Conservation (phyloP, 441 rosid genomes). For the Arabidopsis hybrid region DNA sequence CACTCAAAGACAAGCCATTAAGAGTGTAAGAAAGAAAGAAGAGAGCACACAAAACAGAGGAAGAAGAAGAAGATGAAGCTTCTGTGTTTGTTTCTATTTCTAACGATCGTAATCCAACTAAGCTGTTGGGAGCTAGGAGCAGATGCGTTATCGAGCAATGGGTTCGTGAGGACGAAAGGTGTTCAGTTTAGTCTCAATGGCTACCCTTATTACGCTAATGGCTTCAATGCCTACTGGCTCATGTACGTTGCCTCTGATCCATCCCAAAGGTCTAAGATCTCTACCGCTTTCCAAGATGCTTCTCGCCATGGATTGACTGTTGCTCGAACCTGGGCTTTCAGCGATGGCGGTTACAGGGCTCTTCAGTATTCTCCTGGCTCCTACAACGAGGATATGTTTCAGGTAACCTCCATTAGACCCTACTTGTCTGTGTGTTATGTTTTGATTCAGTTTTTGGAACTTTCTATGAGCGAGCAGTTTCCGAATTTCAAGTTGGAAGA, state of each 20-base stretch:
- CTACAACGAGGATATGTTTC: constrained; percentile 84
- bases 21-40: constrained; percentile 23
- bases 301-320: constrained; percentile 74
- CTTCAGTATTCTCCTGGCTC: constrained; percentile 87
- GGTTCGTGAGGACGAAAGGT: constrained; percentile 77
- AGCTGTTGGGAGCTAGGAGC: constrained; percentile 29
- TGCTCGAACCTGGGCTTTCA: constrained; percentile 96
- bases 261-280: constrained; percentile 70
- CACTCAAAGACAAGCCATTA: neutral
- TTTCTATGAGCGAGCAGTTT: neutral
- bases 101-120: constrained; percentile 45
- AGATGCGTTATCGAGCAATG: constrained; percentile 58
- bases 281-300: constrained; percentile 75
- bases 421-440: neutral
- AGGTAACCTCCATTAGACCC: constrained; percentile 52
- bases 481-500: neutral
- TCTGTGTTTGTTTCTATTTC: constrained; percentile 35
- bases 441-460: neutral
- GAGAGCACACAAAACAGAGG: neutral
- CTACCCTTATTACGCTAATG: constrained; percentile 80
- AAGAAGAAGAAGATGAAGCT: constrained; percentile 45
- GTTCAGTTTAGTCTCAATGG: constrained; percentile 76
- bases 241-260: constrained; percentile 91
- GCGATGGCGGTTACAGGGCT: constrained; percentile 91
- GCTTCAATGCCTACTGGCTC: constrained; percentile 97